Conservation (phyloP, 1,284 basidiomycete genomes). For the Cystobasidium slooffiae region DNA sequence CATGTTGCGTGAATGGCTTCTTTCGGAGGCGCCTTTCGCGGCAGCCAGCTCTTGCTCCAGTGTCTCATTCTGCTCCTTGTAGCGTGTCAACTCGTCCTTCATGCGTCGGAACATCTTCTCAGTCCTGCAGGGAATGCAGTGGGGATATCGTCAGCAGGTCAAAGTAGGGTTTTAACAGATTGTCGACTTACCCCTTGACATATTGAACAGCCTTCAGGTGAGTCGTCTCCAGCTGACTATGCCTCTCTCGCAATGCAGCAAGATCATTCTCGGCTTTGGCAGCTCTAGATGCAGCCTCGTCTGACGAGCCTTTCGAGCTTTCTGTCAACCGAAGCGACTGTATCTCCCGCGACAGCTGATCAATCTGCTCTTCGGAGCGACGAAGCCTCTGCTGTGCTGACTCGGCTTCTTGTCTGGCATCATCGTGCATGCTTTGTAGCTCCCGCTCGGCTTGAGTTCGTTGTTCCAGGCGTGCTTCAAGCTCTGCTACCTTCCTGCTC, state of each 20-base stretch:
- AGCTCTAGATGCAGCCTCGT: constrained; percentile 46
- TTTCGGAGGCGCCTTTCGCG: constrained; percentile 9
- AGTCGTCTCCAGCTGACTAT: constrained; percentile 52
- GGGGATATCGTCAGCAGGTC: background rate
- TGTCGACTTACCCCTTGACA: constrained; percentile 50
- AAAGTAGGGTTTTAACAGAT: background rate
- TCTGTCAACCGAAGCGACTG: constrained; percentile 15
- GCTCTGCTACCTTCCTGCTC: constrained; percentile 71
- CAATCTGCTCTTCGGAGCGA: constrained; percentile 45
- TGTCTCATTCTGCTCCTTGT: constrained; percentile 76
- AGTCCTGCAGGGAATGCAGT: constrained; percentile 68
- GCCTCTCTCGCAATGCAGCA: constrained; percentile 49
- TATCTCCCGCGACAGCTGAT: constrained; percentile 45
- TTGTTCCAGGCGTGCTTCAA: constrained; percentile 69
- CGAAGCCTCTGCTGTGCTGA: constrained; percentile 34
- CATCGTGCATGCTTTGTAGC: constrained; percentile 46
- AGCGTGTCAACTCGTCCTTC: constrained; percentile 85
- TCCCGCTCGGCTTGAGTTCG: constrained; percentile 44
- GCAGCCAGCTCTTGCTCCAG: constrained; percentile 75
- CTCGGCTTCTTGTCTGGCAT: constrained; percentile 44
- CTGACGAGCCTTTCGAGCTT: constrained; percentile 8
- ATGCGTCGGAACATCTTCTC: constrained; percentile 98
- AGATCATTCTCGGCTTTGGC: constrained; percentile 49
- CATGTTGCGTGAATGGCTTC: constrained; percentile 29
- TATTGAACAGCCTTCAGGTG: constrained; percentile 56